Evolutionary conservation across 1,139 yeast species (phyloP).

Genomic region (Sugiyamaella pinicola): DNA sequence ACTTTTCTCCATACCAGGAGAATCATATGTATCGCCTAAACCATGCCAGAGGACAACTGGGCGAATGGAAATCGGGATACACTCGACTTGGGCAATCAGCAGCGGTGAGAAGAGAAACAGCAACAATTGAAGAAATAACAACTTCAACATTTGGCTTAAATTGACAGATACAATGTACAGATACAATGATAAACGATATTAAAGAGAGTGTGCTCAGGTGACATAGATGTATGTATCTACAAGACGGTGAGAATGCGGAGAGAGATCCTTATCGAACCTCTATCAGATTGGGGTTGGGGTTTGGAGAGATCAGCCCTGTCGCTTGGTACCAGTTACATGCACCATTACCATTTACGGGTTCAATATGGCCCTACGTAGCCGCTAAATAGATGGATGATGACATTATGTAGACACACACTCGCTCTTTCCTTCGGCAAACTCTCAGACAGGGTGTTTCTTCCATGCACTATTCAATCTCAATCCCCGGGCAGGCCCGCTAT

Average conservation of each 20-base stretch:
- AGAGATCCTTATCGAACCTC: neutral
- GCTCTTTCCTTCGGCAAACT: too few species aligned
- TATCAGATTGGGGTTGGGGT: slow-evolving; percentile 14
- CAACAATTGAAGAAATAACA: neutral
- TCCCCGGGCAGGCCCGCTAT: too few species aligned
- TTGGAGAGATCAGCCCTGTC: too few species aligned
- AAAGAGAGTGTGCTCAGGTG: neutral
- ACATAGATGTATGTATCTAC: too few species aligned
- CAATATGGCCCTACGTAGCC: too few species aligned
- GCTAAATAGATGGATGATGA: too few species aligned
- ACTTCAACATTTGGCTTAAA: neutral
- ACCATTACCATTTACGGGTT: too few species aligned
- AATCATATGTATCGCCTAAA: slow-evolving; percentile 72
- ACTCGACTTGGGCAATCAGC: neutral
- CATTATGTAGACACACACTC: too few species aligned
- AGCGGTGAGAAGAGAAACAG: neutral
- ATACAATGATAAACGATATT: too few species aligned
- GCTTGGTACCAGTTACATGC: too few species aligned
- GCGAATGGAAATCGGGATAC: slow-evolving; percentile 20
- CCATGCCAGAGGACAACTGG: slow-evolving; percentile 88
- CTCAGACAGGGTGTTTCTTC: too few species aligned
- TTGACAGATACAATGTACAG: neutral
- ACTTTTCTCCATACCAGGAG: slow-evolving; percentile 58
- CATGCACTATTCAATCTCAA: too few species aligned
- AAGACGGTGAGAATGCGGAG: neutral